Evolutionary conservation across 768 basidiomycete species (phyloP), one percentile per base, ranked within the genome.

Genomic region (Naganishia randhawae): DNA sequence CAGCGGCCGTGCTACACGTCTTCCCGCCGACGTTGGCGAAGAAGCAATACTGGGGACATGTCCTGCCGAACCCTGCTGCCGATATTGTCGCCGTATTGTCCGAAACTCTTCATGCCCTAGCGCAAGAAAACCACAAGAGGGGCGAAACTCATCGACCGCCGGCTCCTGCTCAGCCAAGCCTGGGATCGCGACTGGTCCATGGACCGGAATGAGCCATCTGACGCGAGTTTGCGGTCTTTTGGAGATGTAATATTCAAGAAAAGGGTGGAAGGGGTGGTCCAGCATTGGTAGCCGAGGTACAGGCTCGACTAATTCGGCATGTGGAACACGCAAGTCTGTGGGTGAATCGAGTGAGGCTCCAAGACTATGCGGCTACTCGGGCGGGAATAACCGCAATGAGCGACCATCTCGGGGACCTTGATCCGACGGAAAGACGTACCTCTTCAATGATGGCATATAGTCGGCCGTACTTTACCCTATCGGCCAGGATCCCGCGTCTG

Each of bases 161-260:
- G 25, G 42, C n/a, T 19, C 48, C 33, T n/a, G n/a, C n/a, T 72
- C 71, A 19, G 66, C 57, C 7, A 72, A 63, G 8, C 54, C 51
- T 4, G 74, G 75, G 1, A 77, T 57, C 5, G 70, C 14, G 27
- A 78, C 73, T 2, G 73, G 73, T 6, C 75, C 75, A 54, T 76
- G 71, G 9, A 78, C 55, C 0, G 77, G 77, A 37, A 78, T 75
- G 2, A 75, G 32, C 77, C 77, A 78, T 32, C 75, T 66, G 1
- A 78, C 69, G 16, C 74, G 62, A 6, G 42, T 54, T 25, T 57
- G 14, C 5, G 73, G 73, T 10, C 71, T 31, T 10, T 32, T n/a
- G 1, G 13, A 3, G 68, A 74, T 70, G 62, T 73, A 73, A 3
- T 42, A 37, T 1, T 25, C 22, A 9, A 76, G 48, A 48, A 68